Conservation (phyloP, 1,139 yeast species). For the Groenewaldozyma sp. region DNA sequence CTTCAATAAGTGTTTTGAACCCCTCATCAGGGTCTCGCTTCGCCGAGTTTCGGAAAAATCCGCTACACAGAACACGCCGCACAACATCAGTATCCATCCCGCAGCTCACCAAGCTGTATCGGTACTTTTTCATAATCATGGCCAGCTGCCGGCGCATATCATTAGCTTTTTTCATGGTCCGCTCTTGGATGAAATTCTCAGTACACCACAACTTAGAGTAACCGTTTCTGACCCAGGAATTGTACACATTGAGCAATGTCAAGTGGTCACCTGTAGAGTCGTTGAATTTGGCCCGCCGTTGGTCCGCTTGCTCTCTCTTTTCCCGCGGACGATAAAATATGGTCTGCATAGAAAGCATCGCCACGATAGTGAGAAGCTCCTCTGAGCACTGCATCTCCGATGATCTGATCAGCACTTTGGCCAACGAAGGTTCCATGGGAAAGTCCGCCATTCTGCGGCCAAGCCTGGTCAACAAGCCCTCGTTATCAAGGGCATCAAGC, state of each 20-base stretch:
- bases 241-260: constrained; percentile 72
- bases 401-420: constrained; percentile 71
- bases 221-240: constrained; percentile 61
- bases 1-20: constrained; percentile 68
- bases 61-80: constrained; percentile 70
- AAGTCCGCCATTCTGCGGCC: constrained; percentile 87
- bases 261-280: constrained; percentile 82
- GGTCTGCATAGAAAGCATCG: constrained; percentile 85
- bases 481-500: constrained; percentile 76
- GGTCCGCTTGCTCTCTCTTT: constrained; percentile 69
- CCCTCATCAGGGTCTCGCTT: constrained; percentile 69
- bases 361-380: constrained; percentile 74
- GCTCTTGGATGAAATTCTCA: constrained; percentile 71
- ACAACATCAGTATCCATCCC: constrained; percentile 47
- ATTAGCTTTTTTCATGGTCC: constrained; percentile 65
- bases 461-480: constrained; percentile 64
- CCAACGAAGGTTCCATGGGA: constrained; percentile 91
- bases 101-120: constrained; percentile 47
- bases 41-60: constrained; percentile 81
- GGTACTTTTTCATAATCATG: constrained; percentile 43
- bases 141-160: constrained; percentile 71
- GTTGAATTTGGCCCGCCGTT: constrained; percentile 61
- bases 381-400: constrained; percentile 70
- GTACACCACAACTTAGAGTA: constrained; percentile 69
- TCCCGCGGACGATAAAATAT: constrained; percentile 81